Percentiles rank a stretch among this genome's conserved stretches.
Conservation (phyloP, 2,329 filamentous ascomycete species). For the Ophiocordyceps sinensis region DNA sequence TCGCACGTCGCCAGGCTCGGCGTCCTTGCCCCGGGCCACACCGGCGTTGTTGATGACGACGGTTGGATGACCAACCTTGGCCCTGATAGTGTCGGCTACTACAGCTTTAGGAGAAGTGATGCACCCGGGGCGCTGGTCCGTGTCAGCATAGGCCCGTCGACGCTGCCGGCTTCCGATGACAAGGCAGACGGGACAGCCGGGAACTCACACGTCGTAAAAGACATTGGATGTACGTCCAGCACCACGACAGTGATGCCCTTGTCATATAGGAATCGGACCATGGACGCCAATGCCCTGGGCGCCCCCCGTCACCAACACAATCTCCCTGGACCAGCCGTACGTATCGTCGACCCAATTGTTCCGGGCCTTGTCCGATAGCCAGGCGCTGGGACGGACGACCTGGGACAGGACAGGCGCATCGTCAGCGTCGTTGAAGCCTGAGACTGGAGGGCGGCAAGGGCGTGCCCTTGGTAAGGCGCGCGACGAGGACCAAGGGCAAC, state of each 20-base stretch:
- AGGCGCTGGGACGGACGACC: constrained; percentile 12
- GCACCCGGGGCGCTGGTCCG: constrained; percentile 32
- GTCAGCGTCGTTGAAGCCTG: constrained; percentile 33
- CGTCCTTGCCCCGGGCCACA: constrained; percentile 42
- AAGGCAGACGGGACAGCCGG: background rate
- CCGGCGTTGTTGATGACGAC: constrained; percentile 63
- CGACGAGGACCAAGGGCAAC: constrained; percentile 47
- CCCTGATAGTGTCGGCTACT: constrained; percentile 38
- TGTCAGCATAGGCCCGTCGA: background rate
- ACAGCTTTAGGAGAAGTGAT: constrained; percentile 46
- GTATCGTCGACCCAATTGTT: constrained; percentile 22
- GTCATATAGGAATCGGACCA: constrained; percentile 52
- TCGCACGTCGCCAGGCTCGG: constrained; percentile 41
- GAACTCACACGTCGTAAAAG: constrained; percentile 32
- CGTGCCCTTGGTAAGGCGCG: constrained; percentile 48
- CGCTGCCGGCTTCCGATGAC: background rate
- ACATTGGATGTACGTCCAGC: constrained; percentile 51
- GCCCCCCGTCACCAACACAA: constrained; percentile 63
- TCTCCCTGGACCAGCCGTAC: constrained; percentile 54
- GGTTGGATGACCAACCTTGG: constrained; percentile 47
- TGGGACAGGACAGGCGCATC: constrained; percentile 17
- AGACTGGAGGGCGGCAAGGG: constrained; percentile 37
- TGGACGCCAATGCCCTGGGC: constrained; percentile 55
- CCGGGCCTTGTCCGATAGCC: constrained; percentile 17
- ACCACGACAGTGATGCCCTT: constrained; percentile 53